phyloP scores from a whole-genome alignment of 495 filamentous ascomycete genomes.

The Xylaria intraflava region DNA sequence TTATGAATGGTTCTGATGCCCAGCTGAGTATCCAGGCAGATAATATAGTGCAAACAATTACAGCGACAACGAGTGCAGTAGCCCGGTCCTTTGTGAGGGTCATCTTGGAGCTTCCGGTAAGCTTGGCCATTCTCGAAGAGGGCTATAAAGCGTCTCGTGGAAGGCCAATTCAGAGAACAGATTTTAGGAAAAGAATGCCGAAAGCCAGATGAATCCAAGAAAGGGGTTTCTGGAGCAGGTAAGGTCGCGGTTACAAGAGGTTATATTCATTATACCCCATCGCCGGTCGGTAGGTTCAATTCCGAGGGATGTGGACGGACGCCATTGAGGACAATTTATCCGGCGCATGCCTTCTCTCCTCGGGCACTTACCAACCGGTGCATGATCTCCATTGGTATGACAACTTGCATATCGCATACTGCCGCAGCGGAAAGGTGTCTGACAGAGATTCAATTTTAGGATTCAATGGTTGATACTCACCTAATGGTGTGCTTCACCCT shows the following conservation, averaged over 20 bases:
- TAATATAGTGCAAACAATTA: background rate
- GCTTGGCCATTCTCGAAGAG: background rate
- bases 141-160: background rate
- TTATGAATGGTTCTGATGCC: background rate
- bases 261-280: too few relatives aligned
- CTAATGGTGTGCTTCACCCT: too few relatives aligned
- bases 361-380: background rate
- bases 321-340: conserved; percentile 1
- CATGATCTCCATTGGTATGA: background rate
- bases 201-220: background rate
- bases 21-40: background rate
- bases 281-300: background rate
- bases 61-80: background rate
- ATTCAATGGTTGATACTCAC: too few relatives aligned
- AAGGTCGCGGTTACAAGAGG: background rate
- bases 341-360: background rate
- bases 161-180: background rate
- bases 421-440: too few relatives aligned
- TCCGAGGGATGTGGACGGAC: too few relatives aligned
- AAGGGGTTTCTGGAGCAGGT: too few relatives aligned
- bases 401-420: background rate
- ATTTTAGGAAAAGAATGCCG: background rate
- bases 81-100: background rate
- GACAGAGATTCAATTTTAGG: too few relatives aligned
- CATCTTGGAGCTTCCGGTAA: background rate